Evolutionary conservation across 1,284 basidiomycete species (phyloP), one percentile per base, ranked within the genome.

Genomic region (Amylostereum areolatum): DNA sequence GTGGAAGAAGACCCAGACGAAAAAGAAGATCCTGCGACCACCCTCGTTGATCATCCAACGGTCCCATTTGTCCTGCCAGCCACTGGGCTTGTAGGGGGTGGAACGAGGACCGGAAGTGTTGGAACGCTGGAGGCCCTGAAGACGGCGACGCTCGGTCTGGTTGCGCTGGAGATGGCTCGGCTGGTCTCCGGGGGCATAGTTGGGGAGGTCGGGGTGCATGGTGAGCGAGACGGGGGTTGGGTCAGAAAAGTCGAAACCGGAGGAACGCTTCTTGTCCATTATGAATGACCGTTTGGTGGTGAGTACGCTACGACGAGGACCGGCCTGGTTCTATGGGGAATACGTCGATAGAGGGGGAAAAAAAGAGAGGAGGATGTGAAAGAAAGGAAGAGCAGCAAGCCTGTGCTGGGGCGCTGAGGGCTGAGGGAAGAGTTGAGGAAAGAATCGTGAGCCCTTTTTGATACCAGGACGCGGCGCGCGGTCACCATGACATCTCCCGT

Each of bases 41-140:
- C 91, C 92, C 62, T 94, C 91, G 63, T 94, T 94, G 63, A 93
- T 89, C 86, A 92, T 88, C 92, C 92, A 95, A 30, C 82, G 59
- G 55, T 78, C 73, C 60, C 81, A 75, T 55, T 66, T 77, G 54
- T 81, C 72, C 40, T 60, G 59, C 49, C 68, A 60, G 30, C 71
- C 66, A 40, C 59, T 65, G 44, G 71, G 65, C 57, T 67, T 60
- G 44, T 59, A 61, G 3, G 71, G 68, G 3, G 59, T 58, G 18
- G 60, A 59, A 27, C 57, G 58, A n/a, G n/a, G n/a, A 3, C 71
- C 67, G 46, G 60, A 64, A 4, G 71, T 78, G 42, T 70, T 69
- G 3, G 77, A 65, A 43, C 82, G 72, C 66, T 91, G 85, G 44
- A 93, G 75, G 3, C 87, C 86, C 65, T 93, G 91, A 31, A 92